These are phyloP conservation scores for Leccinum subrobustum DNA, from an alignment of 1,284 basidiomycete genomes.

Conservation along the genomic window DNA sequence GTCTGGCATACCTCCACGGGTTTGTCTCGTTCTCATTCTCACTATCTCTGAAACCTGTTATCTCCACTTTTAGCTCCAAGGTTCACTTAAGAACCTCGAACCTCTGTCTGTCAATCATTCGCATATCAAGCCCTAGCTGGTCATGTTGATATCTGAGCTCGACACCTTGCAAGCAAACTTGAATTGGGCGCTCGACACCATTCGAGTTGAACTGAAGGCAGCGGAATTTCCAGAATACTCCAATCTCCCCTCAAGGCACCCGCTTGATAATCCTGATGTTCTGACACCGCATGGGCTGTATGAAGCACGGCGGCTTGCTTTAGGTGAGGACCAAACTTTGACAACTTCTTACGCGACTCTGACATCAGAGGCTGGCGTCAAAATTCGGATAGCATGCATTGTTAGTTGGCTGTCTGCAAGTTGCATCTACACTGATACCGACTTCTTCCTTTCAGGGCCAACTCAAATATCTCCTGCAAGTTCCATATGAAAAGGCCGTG, in stretches of 20 bases:
- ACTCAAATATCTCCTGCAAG: constrained; percentile 22
- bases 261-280: constrained; percentile 21
- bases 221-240: constrained; percentile 20
- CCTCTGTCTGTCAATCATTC: neutral
- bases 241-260: constrained; percentile 20
- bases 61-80: neutral
- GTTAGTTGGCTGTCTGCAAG: constrained; percentile 3
- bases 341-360: neutral
- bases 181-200: constrained; percentile 25
- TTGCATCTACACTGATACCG: neutral
- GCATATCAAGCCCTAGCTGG: neutral
- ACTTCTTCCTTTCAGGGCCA: constrained; percentile 13
- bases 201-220: constrained; percentile 18
- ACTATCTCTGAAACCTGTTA: neutral
- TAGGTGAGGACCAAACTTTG: constrained; percentile 11
- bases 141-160: constrained; percentile 8
- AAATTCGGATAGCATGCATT: constrained; percentile 5
- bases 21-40: neutral
- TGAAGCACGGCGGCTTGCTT: constrained; percentile 19
- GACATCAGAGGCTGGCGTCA: neutral
- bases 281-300: constrained; percentile 19
- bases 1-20: neutral
- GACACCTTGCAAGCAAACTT: constrained; percentile 19
- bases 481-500: constrained; percentile 24
- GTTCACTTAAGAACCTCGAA: neutral